Base-by-base conservation (phyloP, 306 rosid genomes). In the Castanospermum australe region DNA sequence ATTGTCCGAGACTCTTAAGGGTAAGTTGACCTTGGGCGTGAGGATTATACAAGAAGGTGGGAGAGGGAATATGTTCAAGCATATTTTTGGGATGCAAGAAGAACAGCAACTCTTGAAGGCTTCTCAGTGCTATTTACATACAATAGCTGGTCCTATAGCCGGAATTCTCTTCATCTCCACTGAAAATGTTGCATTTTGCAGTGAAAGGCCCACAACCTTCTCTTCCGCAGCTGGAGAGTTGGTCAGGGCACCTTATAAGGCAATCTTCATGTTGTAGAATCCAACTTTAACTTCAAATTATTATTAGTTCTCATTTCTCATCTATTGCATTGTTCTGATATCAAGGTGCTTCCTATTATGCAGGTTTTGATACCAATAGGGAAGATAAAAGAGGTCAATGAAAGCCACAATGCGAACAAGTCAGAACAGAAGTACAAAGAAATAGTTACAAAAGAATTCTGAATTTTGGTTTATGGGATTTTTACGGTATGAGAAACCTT, bases 401-500 rank as follows among this genome's bases (percentile, higher is more conserved):
- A 87, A 84, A 87, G 93, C 63, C 86, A 84, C 75, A 77, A 93
- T 61, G 90, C 65, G 48, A 79, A 89, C 77, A 89, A 92, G 25
- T 78, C 89, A 80, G 83, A 78, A 25, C 84, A 86, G 79, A 91
- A 86, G 86, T 93, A 90, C 88, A 85, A 90, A 30, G 84, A 91
- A 66, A 82, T 91, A 76, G 86, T 90, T 56, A 91, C 98, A 0
- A 68, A 85, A 8, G 98, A 93, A 47, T 57, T 91, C 75, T 67
- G 98, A 91, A 32, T 91, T 93, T 84, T 93, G 98, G 97, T 93
- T 93, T 69, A 62, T 93, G 90, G 98, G 98, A 6, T 91, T 93
- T 86, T 33, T 93, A 51, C 64, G 92, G 66, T 88, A 88, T 79
- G 92, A 90, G 47, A 87, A 88, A 83, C 97, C 98, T 54, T 76